Conservation (phyloP, 2,329 filamentous ascomycete species). For the Colletotrichum sublineola region DNA sequence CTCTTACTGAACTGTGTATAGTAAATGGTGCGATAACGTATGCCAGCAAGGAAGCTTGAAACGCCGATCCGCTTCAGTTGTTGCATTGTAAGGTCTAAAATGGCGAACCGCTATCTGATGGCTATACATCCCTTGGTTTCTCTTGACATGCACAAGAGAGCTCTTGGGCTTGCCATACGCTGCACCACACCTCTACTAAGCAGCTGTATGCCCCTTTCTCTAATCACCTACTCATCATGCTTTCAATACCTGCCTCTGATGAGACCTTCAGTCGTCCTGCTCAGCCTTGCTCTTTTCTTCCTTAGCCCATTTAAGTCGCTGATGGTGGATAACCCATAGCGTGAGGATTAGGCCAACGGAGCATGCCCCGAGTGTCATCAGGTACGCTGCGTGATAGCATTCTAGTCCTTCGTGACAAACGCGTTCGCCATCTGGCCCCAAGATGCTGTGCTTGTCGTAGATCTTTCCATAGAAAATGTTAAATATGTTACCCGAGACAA, state of each 20-base stretch:
- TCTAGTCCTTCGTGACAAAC: slow-evolving; percentile 81
- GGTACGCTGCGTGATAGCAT: slow-evolving; percentile 87
- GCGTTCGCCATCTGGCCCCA: slow-evolving; percentile 76
- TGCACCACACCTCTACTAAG: not conserved
- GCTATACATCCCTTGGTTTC: not conserved
- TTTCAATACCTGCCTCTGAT: not conserved
- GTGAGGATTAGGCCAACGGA: slow-evolving; percentile 76
- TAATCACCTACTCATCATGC: not conserved
- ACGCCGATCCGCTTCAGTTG: slow-evolving; percentile 4
- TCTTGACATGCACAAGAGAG: not conserved
- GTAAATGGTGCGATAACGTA: not conserved
- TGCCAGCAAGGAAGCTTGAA: not conserved
- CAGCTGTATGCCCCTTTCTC: not conserved
- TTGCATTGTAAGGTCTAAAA: not conserved
- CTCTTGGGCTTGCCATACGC: no score
- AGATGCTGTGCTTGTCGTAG: slow-evolving; percentile 83
- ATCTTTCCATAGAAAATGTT: slow-evolving; percentile 90
- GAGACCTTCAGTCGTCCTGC: slow-evolving; percentile 52
- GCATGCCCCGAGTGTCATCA: slow-evolving; percentile 81
- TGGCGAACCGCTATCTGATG: not conserved
- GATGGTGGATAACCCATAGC: slow-evolving; percentile 76
- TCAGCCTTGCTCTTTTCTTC: slow-evolving; percentile 54
- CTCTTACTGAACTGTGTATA: no score
- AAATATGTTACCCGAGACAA: slow-evolving; percentile 90
- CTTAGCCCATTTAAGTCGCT: slow-evolving; percentile 57